Evolutionary conservation across 257 asterid genomes (phyloP).

Genomic region (Forsythia viridissima): DNA sequence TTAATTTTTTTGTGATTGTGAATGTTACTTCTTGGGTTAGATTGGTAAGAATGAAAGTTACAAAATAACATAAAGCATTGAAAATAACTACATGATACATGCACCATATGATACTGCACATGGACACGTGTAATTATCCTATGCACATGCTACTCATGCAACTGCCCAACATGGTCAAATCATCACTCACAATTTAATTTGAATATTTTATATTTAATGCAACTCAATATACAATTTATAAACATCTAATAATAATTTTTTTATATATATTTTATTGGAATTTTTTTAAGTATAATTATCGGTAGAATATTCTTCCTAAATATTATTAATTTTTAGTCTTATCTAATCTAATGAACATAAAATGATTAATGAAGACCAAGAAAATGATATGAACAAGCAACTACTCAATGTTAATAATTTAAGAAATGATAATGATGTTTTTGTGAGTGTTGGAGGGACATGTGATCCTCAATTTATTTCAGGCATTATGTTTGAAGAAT

Average conservation of each 20-base stretch:
- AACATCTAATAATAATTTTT: too few species aligned
- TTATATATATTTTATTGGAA: too few species aligned
- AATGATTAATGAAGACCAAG: neutral
- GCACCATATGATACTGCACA: neutral
- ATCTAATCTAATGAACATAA: neutral
- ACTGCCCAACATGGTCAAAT: constrained; percentile 1
- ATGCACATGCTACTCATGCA: neutral
- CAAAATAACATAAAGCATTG: too few species aligned
- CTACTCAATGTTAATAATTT: too few species aligned
- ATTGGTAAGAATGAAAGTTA: too few species aligned
- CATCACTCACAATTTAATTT: neutral
- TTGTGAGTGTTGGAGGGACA: too few species aligned
- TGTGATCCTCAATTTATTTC: too few species aligned
- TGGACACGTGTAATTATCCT: constrained; percentile 5
- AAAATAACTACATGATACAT: neutral
- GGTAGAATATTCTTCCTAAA: too few species aligned
- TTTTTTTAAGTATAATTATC: neutral
- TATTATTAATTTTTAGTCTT: neutral
- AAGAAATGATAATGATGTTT: too few species aligned
- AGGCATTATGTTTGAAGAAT: neutral
- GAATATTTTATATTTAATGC: neutral
- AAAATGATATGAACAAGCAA: neutral
- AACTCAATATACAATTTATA: too few species aligned
- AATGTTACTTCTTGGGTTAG: too few species aligned
- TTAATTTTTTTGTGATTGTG: too few species aligned